Conservation (phyloP, 129 eudicot genomes). For the Apium graveolens region DNA sequence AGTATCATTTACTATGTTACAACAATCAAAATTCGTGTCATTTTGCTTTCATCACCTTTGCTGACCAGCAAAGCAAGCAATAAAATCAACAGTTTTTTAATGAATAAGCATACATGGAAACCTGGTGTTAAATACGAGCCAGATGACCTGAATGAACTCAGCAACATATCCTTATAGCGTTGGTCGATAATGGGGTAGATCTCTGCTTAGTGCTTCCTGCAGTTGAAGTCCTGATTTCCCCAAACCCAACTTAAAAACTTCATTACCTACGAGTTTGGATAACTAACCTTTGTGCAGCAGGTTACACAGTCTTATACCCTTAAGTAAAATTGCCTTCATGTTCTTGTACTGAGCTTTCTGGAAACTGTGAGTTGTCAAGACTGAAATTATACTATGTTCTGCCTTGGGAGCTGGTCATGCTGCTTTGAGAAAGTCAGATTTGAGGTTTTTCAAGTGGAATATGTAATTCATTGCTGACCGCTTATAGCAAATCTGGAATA, state of each 20-base stretch:
- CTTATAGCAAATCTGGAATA: constrained; percentile 41
- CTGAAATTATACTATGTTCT: background rate
- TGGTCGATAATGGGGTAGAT: background rate
- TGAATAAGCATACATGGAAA: background rate
- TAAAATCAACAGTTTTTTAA: background rate
- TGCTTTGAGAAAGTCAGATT: too few species aligned
- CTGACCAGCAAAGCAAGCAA: background rate
- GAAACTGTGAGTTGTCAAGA: background rate
- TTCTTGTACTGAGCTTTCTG: background rate
- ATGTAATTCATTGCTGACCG: constrained; percentile 25
- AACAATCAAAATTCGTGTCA: background rate
- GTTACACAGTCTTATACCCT: background rate
- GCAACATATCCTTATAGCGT: background rate
- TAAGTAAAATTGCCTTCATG: background rate
- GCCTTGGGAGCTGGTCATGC: background rate
- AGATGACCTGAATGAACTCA: background rate
- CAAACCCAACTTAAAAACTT: background rate
- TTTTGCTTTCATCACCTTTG: too few species aligned
- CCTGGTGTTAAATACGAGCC: background rate
- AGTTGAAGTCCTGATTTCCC: background rate
- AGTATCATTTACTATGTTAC: too few species aligned
- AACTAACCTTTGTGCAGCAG: background rate
- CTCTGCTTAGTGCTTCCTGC: background rate
- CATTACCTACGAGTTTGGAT: background rate
- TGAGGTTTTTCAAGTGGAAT: background rate